Evolutionary conservation across 2,329 filamentous ascomycete species (phyloP).

Genomic region (Pseudocercospora macadamiae): DNA sequence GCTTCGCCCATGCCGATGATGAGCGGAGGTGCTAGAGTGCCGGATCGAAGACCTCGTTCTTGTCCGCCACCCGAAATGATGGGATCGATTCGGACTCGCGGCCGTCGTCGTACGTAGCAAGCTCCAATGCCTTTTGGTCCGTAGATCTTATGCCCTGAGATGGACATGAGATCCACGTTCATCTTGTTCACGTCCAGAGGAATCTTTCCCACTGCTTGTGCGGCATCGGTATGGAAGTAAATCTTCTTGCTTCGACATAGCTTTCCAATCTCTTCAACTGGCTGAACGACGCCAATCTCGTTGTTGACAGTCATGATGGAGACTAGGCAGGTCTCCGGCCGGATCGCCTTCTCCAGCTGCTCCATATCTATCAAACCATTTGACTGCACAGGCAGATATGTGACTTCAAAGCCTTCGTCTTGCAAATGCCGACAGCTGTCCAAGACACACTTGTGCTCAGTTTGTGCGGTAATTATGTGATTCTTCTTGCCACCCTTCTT

Average conservation of each 20-base stretch:
- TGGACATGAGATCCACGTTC: conserved; percentile 98
- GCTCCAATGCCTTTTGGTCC: conserved; percentile 96
- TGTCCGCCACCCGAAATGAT: conserved; percentile 96
- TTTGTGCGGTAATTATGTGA: conserved; percentile 96
- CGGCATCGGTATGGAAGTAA: conserved; percentile 97
- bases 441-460: conserved; percentile 97
- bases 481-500: conserved; percentile 93
- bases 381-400: conserved; percentile 88
- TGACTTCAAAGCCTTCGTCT: conserved; percentile 94
- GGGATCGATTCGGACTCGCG: conserved; percentile 90
- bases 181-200: conserved; percentile 94
- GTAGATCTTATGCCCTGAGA: conserved; percentile 98
- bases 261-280: conserved; percentile 88
- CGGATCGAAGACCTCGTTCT: conserved; percentile 91
- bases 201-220: conserved; percentile 98
- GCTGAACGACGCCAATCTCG: conserved; percentile 99
- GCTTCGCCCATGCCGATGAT: conserved; percentile 95
- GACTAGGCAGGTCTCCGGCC: conserved; percentile 86
- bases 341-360: conserved; percentile 83
- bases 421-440: conserved; percentile 97
- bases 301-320: conserved; percentile 99
- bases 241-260: conserved; percentile 89
- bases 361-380: conserved; percentile 85
- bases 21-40: conserved; percentile 85
- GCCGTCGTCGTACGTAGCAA: conserved; percentile 90